Evolutionary conservation across 495 filamentous ascomycete genomes (phyloP).

Genomic region (Penicillium desertorum): DNA sequence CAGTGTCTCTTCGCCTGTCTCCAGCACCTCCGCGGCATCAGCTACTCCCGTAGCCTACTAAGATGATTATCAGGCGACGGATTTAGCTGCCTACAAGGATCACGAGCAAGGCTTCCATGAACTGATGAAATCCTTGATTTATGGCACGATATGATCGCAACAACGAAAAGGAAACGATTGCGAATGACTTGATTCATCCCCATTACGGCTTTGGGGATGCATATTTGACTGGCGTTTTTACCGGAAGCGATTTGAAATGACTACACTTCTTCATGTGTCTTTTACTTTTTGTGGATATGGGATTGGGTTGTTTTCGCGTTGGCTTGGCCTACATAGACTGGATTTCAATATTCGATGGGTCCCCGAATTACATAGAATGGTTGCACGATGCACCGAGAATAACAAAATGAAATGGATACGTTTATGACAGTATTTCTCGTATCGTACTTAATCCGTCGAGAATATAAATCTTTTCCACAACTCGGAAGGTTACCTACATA

Average conservation of each 20-base stretch:
- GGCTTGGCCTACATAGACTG: constrained; percentile 19
- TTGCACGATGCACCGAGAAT: neutral
- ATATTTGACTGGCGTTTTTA: constrained; percentile 21
- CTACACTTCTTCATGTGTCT: constrained; percentile 20
- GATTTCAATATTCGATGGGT: constrained; percentile 9
- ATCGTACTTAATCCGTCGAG: neutral
- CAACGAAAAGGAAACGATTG: constrained; percentile 1
- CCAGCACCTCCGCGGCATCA: constrained; percentile 12
- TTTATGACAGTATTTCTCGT: neutral
- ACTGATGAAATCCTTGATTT: constrained; percentile 10
- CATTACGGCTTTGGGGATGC: constrained; percentile 7
- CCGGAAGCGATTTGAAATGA: neutral
- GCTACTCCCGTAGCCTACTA: constrained; percentile 15
- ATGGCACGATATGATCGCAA: constrained; percentile 16
- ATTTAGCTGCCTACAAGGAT: neutral
- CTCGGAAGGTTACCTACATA: neutral
- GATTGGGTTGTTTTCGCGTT: constrained; percentile 11
- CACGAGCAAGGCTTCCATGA: constrained; percentile 9
- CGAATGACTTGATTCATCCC: constrained; percentile 10
- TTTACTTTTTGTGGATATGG: constrained; percentile 15
- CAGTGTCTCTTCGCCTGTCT: constrained; percentile 14
- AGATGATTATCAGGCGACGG: neutral
- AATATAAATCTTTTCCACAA: neutral
- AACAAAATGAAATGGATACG: constrained; percentile 13
- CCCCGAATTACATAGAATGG: constrained; percentile 14